Base-by-base conservation (phyloP, 169 alveolate species). In the Eimeria acervulina region DNA sequence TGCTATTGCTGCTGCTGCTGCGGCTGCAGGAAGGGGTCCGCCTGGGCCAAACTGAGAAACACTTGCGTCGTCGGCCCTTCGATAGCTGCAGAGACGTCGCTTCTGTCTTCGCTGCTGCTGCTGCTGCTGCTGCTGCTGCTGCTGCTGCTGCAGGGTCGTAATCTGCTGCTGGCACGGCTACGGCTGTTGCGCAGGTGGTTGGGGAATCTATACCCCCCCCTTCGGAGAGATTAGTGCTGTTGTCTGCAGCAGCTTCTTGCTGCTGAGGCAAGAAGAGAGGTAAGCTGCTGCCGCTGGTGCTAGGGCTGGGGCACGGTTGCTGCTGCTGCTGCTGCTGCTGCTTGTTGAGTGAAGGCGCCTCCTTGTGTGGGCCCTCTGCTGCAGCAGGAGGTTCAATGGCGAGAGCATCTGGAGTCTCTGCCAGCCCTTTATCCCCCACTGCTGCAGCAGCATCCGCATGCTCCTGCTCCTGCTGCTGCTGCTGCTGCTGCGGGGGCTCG, bases 231-330 rank as follows among this genome's bases (percentile, higher is more conserved):
- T 31, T 66, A 7, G 40, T 31, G 28, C 40, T 31, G 36, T 66
- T 31, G 36, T 26, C 78, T 66, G 28, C 10, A 6, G 28, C 78
- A 7, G 36, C 78, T 66, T 26, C 28, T 66, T 31, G 78, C 36
- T 26, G 36, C 28, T 4, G 10, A 26, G 36, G 55, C 12, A 47
- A 47, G 55, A 47, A 47, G 55, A 47, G 55, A 5, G 55, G 55
- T 12, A 47, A 33, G 85, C 85, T n/a, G 55, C 85, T 74, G 55
- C 85, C 38, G 85, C 85, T 74, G 85, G 40, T 28, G 85, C 85
- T 47, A 12, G 55, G 55, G 55, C 55, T 47, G 12, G 55, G 55
- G 12, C 55, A 47, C 19, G 44, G 85, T 23, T 74, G 40, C 85
- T 74, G 85, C 85, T 33, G 85, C 52, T 74, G 38, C 28, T 36